Conservation (phyloP, 2,329 filamentous ascomycete species). For the Ophiosphaerella herpotricha region DNA sequence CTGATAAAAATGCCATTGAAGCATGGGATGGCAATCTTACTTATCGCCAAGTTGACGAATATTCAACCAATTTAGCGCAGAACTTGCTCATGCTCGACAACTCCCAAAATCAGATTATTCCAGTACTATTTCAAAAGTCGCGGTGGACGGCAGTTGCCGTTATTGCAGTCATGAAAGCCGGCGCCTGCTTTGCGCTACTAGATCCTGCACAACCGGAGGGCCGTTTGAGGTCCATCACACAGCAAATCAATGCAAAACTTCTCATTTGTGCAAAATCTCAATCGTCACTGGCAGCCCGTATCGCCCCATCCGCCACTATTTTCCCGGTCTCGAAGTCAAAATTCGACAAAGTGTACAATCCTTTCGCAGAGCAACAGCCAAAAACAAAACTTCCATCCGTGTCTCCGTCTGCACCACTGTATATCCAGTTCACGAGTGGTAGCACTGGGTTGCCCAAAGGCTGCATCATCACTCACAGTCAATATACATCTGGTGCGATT, state of each 20-base stretch:
- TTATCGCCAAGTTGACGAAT: constrained; percentile 42
- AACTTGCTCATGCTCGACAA: constrained; percentile 30
- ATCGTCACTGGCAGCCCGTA: constrained; percentile 30
- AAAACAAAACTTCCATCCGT: constrained; percentile 31
- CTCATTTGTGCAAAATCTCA: constrained; percentile 38
- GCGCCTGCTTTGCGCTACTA: constrained; percentile 43
- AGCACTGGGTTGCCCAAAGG: constrained; percentile 44
- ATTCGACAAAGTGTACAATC: constrained; percentile 33
- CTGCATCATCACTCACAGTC: constrained; percentile 41
- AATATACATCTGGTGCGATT: constrained; percentile 43
- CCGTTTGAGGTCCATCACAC: constrained; percentile 35
- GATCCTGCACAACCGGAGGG: constrained; percentile 45
- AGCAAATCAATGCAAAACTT: constrained; percentile 35
- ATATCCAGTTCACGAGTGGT: constrained; percentile 45
- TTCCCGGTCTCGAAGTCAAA: constrained; percentile 42
- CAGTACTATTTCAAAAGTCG: constrained; percentile 48
- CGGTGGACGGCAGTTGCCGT: constrained; percentile 46
- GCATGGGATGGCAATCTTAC: constrained; percentile 46
- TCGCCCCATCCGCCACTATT: constrained; percentile 37
- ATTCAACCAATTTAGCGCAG: constrained; percentile 37
- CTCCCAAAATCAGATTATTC: constrained; percentile 38
- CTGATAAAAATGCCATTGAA: constrained; percentile 45
- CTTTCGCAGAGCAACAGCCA: constrained; percentile 34
- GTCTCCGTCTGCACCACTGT: constrained; percentile 30
- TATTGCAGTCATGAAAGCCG: constrained; percentile 48